Evolutionary conservation across 2,329 filamentous ascomycete genomes (phyloP).

Genomic region (Delphinella strobiligena): DNA sequence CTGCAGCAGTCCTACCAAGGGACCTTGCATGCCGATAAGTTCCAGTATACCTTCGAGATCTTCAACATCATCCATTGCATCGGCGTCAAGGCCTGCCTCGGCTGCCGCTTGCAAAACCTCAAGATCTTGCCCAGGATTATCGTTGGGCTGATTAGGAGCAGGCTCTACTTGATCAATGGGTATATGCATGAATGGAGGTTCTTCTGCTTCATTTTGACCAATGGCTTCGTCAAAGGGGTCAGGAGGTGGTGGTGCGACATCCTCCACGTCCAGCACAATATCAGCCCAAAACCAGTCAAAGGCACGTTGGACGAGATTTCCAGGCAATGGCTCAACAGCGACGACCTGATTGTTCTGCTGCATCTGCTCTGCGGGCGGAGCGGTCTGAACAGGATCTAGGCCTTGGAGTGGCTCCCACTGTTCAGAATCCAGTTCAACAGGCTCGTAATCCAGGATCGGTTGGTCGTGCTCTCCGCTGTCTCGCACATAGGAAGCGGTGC

Average conservation of each 20-base stretch:
- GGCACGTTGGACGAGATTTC: constrained; percentile 18
- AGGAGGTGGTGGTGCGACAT: constrained; percentile 12
- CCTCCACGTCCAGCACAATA: constrained; percentile 20
- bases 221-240: constrained; percentile 46
- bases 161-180: constrained; percentile 11
- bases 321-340: not conserved
- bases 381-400: not conserved
- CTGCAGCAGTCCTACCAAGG: constrained; percentile 77
- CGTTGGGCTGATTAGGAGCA: constrained; percentile 2
- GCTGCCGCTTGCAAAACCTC: constrained; percentile 54
- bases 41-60: constrained; percentile 95
- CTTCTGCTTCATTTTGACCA: constrained; percentile 46
- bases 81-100: constrained; percentile 58
- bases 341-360: not conserved
- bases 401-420: not conserved
- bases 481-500: too few species aligned
- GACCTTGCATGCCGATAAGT: constrained; percentile 90
- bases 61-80: constrained; percentile 70
- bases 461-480: too few species aligned
- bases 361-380: not conserved
- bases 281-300: constrained; percentile 39
- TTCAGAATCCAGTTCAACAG: too few species aligned
- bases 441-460: too few species aligned
- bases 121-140: constrained; percentile 36
- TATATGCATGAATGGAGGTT: constrained; percentile 45